Percentiles rank a stretch among this genome's conserved stretches.
Conservation (phyloP, 345 rosid species). For the Angophora floribunda region DNA sequence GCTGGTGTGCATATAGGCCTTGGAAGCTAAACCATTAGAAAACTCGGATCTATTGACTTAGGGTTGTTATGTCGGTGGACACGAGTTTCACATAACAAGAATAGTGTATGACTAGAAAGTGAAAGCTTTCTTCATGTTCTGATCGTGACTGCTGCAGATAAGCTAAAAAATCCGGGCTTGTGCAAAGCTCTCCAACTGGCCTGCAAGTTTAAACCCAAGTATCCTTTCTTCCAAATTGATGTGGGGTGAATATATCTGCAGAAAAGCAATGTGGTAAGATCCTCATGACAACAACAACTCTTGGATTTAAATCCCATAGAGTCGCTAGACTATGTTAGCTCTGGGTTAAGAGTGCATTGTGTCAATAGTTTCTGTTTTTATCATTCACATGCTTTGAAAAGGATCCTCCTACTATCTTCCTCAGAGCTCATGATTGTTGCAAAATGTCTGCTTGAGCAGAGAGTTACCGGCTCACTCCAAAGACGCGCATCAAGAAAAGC, state of each 20-base stretch:
- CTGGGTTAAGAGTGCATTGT: background rate
- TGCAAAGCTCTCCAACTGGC: background rate
- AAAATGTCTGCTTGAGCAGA: background rate
- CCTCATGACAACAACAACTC: background rate
- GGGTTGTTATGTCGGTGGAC: background rate
- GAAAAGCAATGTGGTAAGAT: background rate
- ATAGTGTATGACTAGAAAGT: background rate
- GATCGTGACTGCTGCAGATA: accelerated
- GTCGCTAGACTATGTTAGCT: background rate
- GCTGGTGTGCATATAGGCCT: too few species aligned
- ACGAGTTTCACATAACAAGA: too few species aligned
- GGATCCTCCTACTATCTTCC: background rate
- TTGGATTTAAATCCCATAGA: background rate
- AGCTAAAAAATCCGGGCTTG: background rate
- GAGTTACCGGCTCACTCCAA: background rate
- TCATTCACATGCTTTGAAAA: background rate
- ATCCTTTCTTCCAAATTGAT: too few species aligned
- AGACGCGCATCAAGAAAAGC: background rate
- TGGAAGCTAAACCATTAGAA: background rate
- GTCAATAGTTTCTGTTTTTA: too few species aligned
- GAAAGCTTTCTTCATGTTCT: background rate
- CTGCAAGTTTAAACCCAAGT: background rate
- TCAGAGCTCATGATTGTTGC: background rate
- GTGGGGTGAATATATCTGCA: background rate
- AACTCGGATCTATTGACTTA: too few species aligned